Percentiles rank a stretch among this genome's conserved stretches.
Evolutionary conservation across 805 yeast species (phyloP).

Genomic region (Ogataea ganodermae): DNA sequence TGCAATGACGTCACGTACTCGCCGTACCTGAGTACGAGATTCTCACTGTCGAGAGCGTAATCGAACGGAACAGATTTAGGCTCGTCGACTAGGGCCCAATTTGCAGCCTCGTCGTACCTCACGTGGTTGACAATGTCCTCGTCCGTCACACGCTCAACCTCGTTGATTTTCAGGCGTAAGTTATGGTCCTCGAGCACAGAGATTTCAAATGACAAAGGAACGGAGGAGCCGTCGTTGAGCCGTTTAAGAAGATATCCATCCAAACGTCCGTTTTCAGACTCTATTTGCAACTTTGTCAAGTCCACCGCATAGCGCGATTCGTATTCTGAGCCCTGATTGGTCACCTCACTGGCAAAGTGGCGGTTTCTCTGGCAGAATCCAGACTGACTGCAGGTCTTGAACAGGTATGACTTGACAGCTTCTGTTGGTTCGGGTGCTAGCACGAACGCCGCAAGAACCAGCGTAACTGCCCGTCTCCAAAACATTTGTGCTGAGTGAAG

Average conservation of each 20-base stretch:
- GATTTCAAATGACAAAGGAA: slow-evolving; percentile 58
- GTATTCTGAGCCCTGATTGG: slow-evolving; percentile 24
- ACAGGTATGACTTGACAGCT: slow-evolving; percentile 64
- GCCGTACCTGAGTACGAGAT: slow-evolving; percentile 39
- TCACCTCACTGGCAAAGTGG: slow-evolving; percentile 54
- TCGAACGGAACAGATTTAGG: slow-evolving; percentile 27
- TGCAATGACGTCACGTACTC: slow-evolving; percentile 46
- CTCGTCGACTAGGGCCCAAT: slow-evolving; percentile 53
- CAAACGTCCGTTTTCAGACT: slow-evolving; percentile 36
- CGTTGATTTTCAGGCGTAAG: slow-evolving; percentile 68
- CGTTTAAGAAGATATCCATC: slow-evolving; percentile 51
- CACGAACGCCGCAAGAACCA: slow-evolving; percentile 9
- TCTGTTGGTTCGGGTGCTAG: slow-evolving; percentile 11
- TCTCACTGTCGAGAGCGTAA: slow-evolving; percentile 26
- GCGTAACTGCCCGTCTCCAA: slow-evolving; percentile 7
- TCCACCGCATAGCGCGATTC: slow-evolving; percentile 46
- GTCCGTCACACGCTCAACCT: slow-evolving; percentile 42
- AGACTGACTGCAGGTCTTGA: slow-evolving; percentile 75
- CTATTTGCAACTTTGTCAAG: slow-evolving; percentile 33
- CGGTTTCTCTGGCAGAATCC: slow-evolving; percentile 86
- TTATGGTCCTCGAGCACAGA: slow-evolving; percentile 56
- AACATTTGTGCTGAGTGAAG: slow-evolving; percentile 2
- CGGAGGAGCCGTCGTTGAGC: slow-evolving; percentile 39
- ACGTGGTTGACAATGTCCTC: slow-evolving; percentile 33
- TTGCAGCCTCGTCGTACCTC: slow-evolving; percentile 61